phyloP scores from a whole-genome alignment of 805 yeast species.

The Naumovozyma dairenensis region DNA sequence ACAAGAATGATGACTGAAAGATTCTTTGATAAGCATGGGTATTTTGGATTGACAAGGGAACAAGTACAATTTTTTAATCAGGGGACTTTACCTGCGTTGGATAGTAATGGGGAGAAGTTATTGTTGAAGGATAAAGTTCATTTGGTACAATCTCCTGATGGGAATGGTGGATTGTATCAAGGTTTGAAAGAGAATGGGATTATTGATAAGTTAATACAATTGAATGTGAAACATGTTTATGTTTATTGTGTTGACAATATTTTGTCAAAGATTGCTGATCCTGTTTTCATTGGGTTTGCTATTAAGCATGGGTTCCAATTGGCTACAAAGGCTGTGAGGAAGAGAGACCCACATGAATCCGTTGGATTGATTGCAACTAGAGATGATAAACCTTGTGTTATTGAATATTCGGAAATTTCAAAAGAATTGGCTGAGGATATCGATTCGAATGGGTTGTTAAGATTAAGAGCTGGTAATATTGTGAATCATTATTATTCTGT shows the following conservation, averaged over 20 bases:
- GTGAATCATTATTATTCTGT: slow-evolving; percentile 94
- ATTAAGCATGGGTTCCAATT: slow-evolving; percentile 54
- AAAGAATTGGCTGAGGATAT: slow-evolving; percentile 56
- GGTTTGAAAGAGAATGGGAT: slow-evolving; percentile 61
- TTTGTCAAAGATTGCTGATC: slow-evolving; percentile 88
- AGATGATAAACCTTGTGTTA: slow-evolving; percentile 63
- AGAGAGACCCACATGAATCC: slow-evolving; percentile 74
- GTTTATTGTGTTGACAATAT: slow-evolving; percentile 96
- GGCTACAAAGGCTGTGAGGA: slow-evolving; percentile 92
- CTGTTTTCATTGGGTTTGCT: slow-evolving; percentile 73
- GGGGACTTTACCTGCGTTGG: slow-evolving; percentile 89
- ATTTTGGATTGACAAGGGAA: slow-evolving; percentile 55
- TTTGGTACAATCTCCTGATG: slow-evolving; percentile 87
- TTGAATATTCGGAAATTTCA: slow-evolving; percentile 89
- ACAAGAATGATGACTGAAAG: slow-evolving; percentile 67
- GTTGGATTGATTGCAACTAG: slow-evolving; percentile 87
- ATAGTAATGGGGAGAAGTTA: slow-evolving; percentile 56
- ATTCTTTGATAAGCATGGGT: slow-evolving; percentile 51
- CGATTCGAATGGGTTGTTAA: slow-evolving; percentile 52
- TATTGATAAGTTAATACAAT: slow-evolving; percentile 52
- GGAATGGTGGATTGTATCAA: slow-evolving; percentile 92
- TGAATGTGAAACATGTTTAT: slow-evolving; percentile 80
- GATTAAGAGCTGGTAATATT: slow-evolving; percentile 88
- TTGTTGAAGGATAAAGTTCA: slow-evolving; percentile 45
- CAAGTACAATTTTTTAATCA: slow-evolving; percentile 82